Base-by-base conservation (phyloP, 2,329 filamentous ascomycete species). In the Claviceps quebecensis region DNA sequence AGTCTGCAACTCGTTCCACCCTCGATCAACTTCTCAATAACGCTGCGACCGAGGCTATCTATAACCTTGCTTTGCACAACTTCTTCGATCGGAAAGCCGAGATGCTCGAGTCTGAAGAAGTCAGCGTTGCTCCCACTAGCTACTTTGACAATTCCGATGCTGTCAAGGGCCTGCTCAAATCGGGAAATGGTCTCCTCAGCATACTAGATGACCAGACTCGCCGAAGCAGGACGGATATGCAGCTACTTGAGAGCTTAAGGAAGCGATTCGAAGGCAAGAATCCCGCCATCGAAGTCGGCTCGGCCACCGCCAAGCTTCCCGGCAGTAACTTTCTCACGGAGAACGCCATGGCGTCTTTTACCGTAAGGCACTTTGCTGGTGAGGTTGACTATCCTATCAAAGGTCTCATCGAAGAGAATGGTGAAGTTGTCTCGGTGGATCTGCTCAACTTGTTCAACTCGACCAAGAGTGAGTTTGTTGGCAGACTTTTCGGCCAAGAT, bases 141-240 rank as follows among this genome's bases (percentile, higher is more conserved):
- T 98, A 97, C 67, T 98, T 96, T 60, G 93, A 98, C 68, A 98
- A 97, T 67, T 89, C 87, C 0, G 93, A 97, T 65, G 89, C 91
- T 9, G 89, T 96, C 54, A 88, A 86, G 61, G 91, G 89, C 13
- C 75, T 98, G 36, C 73, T 98, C 51, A 98, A 97, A 71, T 77
- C 87, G 52, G 88, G 90, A 26, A 97, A 97, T 61, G 93, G 93
- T 45, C 73, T 98, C 40, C 74, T 98, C 19, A 90, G 88, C 67
- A 98, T 98, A 56, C 73, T 98, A 0, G 93, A 98, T 62, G 93
- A 98, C 62, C 93, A 98, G 67, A 95, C 89, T 45, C 84, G 87
- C 47, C 86, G 91, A 50, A 86, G 91, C 59, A 84, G 89, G 61
- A 87, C 84, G 0, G 93, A 98, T 57, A 77, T 86, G 66, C 91